These are phyloP conservation scores for Talaromyces proteolyticus DNA, from an alignment of 495 filamentous ascomycete species.

Conservation along the genomic window DNA sequence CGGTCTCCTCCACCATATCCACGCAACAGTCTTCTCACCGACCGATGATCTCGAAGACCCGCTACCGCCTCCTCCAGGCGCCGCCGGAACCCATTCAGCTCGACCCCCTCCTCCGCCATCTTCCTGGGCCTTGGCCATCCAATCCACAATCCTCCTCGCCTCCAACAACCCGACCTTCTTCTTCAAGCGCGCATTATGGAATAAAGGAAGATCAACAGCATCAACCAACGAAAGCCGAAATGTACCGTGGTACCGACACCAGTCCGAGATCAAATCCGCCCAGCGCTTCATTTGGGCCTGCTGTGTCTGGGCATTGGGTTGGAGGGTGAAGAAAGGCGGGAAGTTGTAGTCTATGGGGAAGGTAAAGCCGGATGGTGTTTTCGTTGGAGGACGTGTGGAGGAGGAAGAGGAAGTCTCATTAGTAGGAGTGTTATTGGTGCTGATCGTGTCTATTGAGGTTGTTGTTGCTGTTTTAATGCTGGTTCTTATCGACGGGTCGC, in stretches of 20 bases:
- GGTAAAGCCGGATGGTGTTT: slow-evolving; percentile 17
- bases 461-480: neutral
- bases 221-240: slow-evolving; percentile 65
- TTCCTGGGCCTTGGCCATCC: slow-evolving; percentile 61
- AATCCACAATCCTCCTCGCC: slow-evolving; percentile 62
- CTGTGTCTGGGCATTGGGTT: slow-evolving; percentile 71
- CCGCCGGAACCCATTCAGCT: slow-evolving; percentile 56
- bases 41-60: slow-evolving; percentile 4
- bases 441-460: neutral
- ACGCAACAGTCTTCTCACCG: slow-evolving; percentile 35
- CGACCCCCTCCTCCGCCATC: slow-evolving; percentile 48
- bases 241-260: slow-evolving; percentile 70
- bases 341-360: slow-evolving; percentile 43
- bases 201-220: slow-evolving; percentile 52
- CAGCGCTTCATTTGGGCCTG: slow-evolving; percentile 76
- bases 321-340: slow-evolving; percentile 56
- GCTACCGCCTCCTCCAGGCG: slow-evolving; percentile 19
- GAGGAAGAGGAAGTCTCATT: neutral
- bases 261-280: slow-evolving; percentile 77
- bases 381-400: slow-evolving; percentile 1
- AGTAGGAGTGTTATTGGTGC: neutral
- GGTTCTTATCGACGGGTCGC: slow-evolving; percentile 1
- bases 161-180: slow-evolving; percentile 57
- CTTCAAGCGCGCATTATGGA: slow-evolving; percentile 43
- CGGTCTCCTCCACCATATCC: slow-evolving; percentile 63